Conservation (phyloP, 2,329 filamentous ascomycete genomes). For the Fusarium xylarioides region DNA sequence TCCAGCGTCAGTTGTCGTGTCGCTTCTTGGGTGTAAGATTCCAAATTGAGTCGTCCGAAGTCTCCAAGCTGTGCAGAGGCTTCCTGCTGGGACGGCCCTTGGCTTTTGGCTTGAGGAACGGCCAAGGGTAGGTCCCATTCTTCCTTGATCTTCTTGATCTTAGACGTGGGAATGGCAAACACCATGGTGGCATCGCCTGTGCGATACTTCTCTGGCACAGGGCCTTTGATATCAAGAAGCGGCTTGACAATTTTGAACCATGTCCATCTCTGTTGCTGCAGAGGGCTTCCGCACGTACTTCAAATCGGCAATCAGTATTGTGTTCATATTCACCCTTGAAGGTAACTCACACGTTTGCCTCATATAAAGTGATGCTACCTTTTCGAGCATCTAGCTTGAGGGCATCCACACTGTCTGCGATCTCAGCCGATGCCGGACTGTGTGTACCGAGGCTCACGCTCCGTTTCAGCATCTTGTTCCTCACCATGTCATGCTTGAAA, state of each 20-base stretch:
- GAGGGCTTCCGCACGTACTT: not conserved
- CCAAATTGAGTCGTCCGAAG: conserved; percentile 16
- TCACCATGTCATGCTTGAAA: conserved; percentile 22
- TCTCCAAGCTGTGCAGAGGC: conserved; percentile 12
- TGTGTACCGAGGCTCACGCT: not conserved
- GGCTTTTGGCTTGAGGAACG: not conserved
- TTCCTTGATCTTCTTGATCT: conserved; percentile 33
- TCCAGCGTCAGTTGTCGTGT: conserved; percentile 14
- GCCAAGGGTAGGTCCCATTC: conserved; percentile 31
- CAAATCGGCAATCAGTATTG: not conserved
- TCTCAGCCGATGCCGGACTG: not conserved
- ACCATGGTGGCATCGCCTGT: conserved; percentile 24
- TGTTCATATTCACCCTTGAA: not conserved
- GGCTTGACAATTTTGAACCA: conserved; percentile 42
- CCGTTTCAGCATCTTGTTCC: not conserved
- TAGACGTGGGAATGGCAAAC: conserved; percentile 31
- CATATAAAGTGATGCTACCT: conserved; percentile 34
- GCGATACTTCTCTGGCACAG: not conserved
- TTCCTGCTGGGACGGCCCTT: not conserved
- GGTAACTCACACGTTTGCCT: conserved; percentile 31
- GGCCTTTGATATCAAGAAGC: not conserved
- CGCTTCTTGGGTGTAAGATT: not conserved
- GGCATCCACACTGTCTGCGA: not conserved
- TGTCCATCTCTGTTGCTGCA: conserved; percentile 22
- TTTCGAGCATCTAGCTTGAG: conserved; percentile 1